Evolutionary conservation across 2,329 filamentous ascomycete genomes (phyloP), one percentile per base, ranked within the genome.

Genomic region (Ophiostoma novo-ulmi): DNA sequence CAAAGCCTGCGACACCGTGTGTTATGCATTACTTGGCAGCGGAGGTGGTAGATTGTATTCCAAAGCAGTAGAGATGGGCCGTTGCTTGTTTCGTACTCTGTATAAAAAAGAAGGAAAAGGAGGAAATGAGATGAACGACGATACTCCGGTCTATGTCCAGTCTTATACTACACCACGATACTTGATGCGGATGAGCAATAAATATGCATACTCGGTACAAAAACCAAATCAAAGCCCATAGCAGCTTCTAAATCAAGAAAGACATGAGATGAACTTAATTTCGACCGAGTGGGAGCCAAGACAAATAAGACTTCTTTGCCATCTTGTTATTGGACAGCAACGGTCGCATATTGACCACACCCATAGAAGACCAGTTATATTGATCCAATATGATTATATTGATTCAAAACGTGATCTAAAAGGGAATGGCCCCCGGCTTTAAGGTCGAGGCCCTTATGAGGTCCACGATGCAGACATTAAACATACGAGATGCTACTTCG

Each of bases 201-300:
- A 17, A 44, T 55, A 22, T 22, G 6, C 48, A 22, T 55, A 55
- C 48, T 20, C n/a, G 2, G 17, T 31, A 31, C 31, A 31, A 4
- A 31, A 2, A 2, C 31, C 31, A 31, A 31, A 31, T 31, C 31
- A 31, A 31, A 31, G 31, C 31, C 31, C 44, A 4, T 48, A 20
- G 44, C 10, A 39, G 38, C 8, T 4, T 22, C 20, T 55, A 7
- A 55, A 20, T n/a, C n/a, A 22, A 22, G n/a, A 55, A n/a, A n/a
- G 52, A 55, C n/a, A 26, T 26, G 39, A 14, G 39, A 41, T 41
- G 39, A 41, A 41, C n/a, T 48, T 58, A 58, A 26, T 58, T 5
- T 58, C 52, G 52, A 58, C 52, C 52, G 52, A 58, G 52, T 48
- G n/a, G 22, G 11, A 58, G 52, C 52, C 52, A 58, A 58, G 52